phyloP scores from a whole-genome alignment of 2,329 filamentous ascomycete species.

The Blastomyces emzantsi region DNA sequence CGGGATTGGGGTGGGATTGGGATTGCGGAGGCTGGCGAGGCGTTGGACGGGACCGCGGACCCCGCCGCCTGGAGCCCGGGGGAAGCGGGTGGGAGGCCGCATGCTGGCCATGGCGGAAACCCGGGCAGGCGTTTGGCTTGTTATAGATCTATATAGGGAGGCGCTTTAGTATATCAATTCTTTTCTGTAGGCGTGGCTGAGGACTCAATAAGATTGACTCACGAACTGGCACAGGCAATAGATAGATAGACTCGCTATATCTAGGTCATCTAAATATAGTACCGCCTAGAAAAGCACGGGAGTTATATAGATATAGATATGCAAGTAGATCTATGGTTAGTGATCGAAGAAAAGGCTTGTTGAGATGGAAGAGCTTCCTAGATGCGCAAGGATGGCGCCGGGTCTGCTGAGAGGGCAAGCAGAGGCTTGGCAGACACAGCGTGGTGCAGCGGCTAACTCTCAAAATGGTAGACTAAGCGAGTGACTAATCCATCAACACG shows the following conservation, averaged over 20 bases:
- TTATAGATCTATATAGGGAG: background rate
- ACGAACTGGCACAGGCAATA: background rate
- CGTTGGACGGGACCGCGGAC: constrained; percentile 31
- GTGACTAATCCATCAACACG: background rate
- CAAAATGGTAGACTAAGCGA: background rate
- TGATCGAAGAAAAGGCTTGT: background rate
- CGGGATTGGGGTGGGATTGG: constrained; percentile 30
- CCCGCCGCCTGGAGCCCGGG: constrained; percentile 23
- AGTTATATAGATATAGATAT: background rate
- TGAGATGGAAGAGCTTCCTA: background rate
- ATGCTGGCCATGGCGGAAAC: constrained; percentile 12
- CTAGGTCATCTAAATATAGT: background rate
- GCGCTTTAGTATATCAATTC: background rate
- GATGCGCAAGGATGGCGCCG: constrained; percentile 2
- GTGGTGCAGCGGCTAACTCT: constrained; percentile 6
- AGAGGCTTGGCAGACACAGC: background rate
- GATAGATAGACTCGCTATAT: background rate
- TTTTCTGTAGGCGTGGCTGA: background rate
- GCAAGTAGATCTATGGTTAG: background rate
- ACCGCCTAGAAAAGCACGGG: background rate
- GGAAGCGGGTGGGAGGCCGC: constrained; percentile 15
- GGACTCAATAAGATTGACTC: background rate
- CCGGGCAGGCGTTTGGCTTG: background rate
- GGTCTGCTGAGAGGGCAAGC: background rate
- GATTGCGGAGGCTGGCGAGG: constrained; percentile 34